Conservation (phyloP, 495 filamentous ascomycete species). For the Halenospora varia region DNA sequence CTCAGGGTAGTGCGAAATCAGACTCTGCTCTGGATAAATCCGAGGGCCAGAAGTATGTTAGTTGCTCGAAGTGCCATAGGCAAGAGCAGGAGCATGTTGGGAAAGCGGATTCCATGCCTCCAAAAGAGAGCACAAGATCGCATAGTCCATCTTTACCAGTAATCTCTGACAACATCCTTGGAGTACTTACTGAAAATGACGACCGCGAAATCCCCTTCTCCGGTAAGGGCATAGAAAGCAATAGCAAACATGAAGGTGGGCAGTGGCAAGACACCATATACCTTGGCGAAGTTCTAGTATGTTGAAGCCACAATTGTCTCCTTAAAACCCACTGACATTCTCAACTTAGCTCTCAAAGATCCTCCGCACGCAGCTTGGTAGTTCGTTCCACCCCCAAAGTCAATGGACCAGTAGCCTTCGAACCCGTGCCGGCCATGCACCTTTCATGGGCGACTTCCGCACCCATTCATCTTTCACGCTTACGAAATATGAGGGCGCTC, state of each 20-base stretch:
- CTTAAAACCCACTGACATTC: background rate
- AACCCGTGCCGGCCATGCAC: background rate
- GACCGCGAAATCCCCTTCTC: too few species aligned
- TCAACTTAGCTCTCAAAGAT: background rate
- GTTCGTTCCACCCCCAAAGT: background rate
- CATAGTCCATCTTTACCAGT: too few species aligned
- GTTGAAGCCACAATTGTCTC: background rate
- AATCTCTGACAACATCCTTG: too few species aligned
- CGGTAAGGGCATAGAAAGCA: too few species aligned
- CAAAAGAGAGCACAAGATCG: too few species aligned
- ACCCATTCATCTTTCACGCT: background rate
- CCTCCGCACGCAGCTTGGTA: background rate
- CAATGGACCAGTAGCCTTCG: conserved; percentile 4
- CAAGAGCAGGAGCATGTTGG: too few species aligned
- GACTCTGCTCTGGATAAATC: too few species aligned
- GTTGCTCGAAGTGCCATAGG: too few species aligned
- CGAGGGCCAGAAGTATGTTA: too few species aligned
- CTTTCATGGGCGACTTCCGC: background rate
- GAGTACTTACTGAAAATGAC: too few species aligned
- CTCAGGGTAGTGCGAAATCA: background rate
- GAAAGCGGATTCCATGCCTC: too few species aligned
- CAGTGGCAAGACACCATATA: background rate
- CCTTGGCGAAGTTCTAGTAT: background rate
- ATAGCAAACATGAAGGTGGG: too few species aligned
- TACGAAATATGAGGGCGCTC: background rate